A percentile compares a stretch with the other conserved stretches of the same genome.
Evolutionary conservation across 2,329 filamentous ascomycete genomes (phyloP).

Genomic region (Venturia nashicola): DNA sequence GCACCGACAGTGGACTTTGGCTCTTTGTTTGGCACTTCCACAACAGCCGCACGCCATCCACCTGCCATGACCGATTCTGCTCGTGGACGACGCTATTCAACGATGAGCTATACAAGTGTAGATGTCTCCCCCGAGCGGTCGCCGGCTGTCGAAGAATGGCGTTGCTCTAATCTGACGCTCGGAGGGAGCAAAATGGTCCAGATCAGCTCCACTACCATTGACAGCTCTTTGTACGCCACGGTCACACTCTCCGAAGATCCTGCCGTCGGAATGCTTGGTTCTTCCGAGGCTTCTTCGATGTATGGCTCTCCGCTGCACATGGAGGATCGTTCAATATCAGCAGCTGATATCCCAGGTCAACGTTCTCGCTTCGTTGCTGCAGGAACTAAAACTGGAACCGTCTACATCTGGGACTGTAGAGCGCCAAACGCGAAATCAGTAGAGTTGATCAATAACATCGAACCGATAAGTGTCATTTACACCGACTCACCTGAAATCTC

Average conservation of each 20-base stretch:
- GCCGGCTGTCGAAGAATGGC: conserved; percentile 49
- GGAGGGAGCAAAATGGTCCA: conserved; percentile 46
- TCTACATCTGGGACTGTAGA: conserved; percentile 78
- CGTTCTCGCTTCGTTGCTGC: conserved; percentile 69
- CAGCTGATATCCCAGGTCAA: conserved; percentile 66
- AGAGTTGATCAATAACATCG: conserved; percentile 45
- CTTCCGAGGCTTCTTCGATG: conserved; percentile 40
- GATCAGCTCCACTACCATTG: conserved; percentile 60
- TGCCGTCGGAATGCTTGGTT: conserved; percentile 45
- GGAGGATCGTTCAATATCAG: conserved; percentile 30
- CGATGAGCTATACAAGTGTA: conserved; percentile 14
- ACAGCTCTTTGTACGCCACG: conserved; percentile 60
- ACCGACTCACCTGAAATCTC: conserved; percentile 86
- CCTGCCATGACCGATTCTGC: conserved; percentile 6
- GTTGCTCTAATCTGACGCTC: conserved; percentile 47
- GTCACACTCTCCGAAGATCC: conserved; percentile 70
- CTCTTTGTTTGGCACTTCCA: conserved; percentile 6
- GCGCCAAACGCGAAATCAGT: conserved; percentile 44
- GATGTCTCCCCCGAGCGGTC: conserved; percentile 23
- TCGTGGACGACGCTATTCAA: conserved; percentile 20
- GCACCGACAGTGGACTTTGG: conserved; percentile 1
- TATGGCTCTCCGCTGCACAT: conserved; percentile 41
- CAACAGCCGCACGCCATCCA: neutral
- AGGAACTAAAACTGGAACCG: conserved; percentile 65
- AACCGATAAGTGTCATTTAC: conserved; percentile 68